Evolutionary conservation across 169 alveolate genomes (phyloP).

Genomic region (Plasmodium knowlesi): DNA sequence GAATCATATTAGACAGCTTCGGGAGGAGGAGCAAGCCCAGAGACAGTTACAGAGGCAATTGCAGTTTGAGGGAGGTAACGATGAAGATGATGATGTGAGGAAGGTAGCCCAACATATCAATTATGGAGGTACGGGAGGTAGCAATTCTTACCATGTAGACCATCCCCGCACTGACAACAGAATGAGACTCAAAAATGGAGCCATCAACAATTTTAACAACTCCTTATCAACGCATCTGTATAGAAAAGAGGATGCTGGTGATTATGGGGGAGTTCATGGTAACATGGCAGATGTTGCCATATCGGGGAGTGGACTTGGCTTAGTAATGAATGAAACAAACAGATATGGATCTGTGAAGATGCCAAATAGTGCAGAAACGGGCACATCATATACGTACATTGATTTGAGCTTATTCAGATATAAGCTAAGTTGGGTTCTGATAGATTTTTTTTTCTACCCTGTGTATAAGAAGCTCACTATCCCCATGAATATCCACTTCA

Average conservation of each 20-base stretch:
- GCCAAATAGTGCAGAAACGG: not conserved
- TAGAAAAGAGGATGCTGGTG: not conserved
- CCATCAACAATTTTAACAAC: not conserved
- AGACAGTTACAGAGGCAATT: not conserved
- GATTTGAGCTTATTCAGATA: constrained; percentile 73
- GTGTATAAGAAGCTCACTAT: constrained; percentile 43
- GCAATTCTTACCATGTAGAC: not conserved
- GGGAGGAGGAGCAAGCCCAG: constrained; percentile 31
- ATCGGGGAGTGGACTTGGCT: not conserved
- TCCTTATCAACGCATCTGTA: not conserved
- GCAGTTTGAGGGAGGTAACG: not conserved
- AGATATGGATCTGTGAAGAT: not conserved
- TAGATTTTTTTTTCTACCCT: constrained; percentile 73
- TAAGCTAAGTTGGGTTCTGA: constrained; percentile 71
- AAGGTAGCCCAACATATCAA: not conserved
- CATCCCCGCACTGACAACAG: not conserved
- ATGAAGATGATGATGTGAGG: not conserved
- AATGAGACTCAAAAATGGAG: not conserved
- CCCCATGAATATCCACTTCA: constrained; percentile 53
- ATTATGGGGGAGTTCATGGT: not conserved
- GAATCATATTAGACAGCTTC: constrained; percentile 21
- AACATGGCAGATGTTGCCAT: not conserved
- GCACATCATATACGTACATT: not conserved
- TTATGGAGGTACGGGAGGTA: not conserved
- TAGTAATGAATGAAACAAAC: not conserved